phyloP scores from a whole-genome alignment of 805 yeast genomes.

The Lipomyces spencermartinsiae region DNA sequence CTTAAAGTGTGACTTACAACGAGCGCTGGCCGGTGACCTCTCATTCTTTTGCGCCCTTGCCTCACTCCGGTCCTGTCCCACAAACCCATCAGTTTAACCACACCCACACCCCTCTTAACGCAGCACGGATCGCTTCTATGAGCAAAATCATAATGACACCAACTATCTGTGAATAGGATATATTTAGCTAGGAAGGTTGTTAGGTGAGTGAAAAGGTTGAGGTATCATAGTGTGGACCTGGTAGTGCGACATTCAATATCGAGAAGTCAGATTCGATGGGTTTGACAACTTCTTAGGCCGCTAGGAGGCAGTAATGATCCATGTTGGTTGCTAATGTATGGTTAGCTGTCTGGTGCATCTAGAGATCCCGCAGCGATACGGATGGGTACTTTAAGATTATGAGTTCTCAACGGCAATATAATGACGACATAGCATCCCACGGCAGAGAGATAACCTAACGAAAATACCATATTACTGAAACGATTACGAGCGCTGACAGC shows the following conservation, averaged over 20 bases:
- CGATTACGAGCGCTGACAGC: too few species aligned
- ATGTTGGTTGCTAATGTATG: not conserved
- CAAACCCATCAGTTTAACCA: not conserved
- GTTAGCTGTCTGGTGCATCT: not conserved
- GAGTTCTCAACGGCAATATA: too few species aligned
- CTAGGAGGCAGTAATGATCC: not conserved
- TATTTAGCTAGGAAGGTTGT: too few species aligned
- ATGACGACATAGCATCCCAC: too few species aligned
- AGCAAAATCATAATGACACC: not conserved
- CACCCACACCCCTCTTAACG: not conserved
- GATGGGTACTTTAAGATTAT: too few species aligned
- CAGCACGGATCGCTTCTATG: not conserved
- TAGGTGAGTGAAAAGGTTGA: not conserved
- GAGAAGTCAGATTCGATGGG: not conserved
- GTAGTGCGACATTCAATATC: too few species aligned
- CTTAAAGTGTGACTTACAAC: not conserved
- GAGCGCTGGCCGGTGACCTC: not conserved
- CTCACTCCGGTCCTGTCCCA: not conserved
- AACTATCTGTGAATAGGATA: not conserved
- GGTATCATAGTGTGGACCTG: not conserved
- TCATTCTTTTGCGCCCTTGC: too few species aligned
- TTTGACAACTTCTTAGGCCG: not conserved
- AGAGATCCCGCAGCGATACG: not conserved
- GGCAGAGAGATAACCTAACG: too few species aligned
- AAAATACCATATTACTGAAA: too few species aligned